phyloP scores from a whole-genome alignment of 805 yeast genomes.

The Zygotorulaspora chibaensis region DNA sequence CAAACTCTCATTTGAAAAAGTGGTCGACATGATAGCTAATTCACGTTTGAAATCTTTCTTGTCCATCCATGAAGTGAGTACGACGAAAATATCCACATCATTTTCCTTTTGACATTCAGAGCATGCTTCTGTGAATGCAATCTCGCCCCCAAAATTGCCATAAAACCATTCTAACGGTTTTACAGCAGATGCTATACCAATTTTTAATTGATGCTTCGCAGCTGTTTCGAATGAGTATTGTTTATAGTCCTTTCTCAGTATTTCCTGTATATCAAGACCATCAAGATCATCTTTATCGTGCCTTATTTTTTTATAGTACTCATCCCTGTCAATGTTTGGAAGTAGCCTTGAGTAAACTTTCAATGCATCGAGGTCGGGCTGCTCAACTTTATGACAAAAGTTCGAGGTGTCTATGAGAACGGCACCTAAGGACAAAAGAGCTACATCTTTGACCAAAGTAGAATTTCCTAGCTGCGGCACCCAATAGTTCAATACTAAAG shows the following conservation, averaged over 20 bases:
- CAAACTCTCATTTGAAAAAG: background rate
- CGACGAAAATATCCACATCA: slow-evolving; percentile 38
- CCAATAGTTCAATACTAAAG: slow-evolving; percentile 68
- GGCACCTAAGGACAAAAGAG: slow-evolving; percentile 58
- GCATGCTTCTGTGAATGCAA: slow-evolving; percentile 23
- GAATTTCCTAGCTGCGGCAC: slow-evolving; percentile 13
- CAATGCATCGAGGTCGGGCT: slow-evolving; percentile 48
- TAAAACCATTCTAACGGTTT: slow-evolving; percentile 56
- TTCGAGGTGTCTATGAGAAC: slow-evolving; percentile 72
- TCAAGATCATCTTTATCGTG: slow-evolving; percentile 57
- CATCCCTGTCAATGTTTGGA: slow-evolving; percentile 16
- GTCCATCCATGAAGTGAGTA: slow-evolving; percentile 48
- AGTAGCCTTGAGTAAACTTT: slow-evolving; percentile 34
- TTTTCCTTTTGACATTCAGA: slow-evolving; percentile 27
- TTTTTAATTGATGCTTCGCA: slow-evolving; percentile 30
- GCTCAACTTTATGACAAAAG: slow-evolving; percentile 58
- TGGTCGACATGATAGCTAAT: slow-evolving; percentile 33
- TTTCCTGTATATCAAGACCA: slow-evolving; percentile 56
- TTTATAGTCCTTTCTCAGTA: slow-evolving; percentile 82
- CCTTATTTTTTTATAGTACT: slow-evolving; percentile 36
- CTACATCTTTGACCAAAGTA: slow-evolving; percentile 33
- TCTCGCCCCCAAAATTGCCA: slow-evolving; percentile 30
- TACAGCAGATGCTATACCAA: slow-evolving; percentile 79
- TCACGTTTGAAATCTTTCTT: slow-evolving; percentile 41
- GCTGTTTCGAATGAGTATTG: slow-evolving; percentile 45